Evolutionary conservation across 169 alveolate species (phyloP), one percentile per base, ranked within the genome.

Genomic region (Plasmodium adleri): DNA sequence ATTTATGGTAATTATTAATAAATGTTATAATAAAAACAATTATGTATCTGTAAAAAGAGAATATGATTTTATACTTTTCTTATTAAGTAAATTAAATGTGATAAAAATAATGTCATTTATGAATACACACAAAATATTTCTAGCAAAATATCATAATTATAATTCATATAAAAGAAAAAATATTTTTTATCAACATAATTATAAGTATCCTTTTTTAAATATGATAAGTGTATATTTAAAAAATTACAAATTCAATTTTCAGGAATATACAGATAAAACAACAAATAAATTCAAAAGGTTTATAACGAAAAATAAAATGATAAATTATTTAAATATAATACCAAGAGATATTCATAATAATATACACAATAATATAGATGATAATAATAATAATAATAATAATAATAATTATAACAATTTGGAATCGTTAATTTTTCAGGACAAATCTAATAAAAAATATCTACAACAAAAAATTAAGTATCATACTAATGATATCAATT

Each of bases 201-300:
- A 54, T 49, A 83, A 83, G 47, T 49, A 83, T 32, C 91, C 91
- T 6, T 83, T 83, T 83, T 68, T 83, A 72, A 83, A 83, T 70
- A 83, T 83, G 91, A 83, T 83, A 20, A 83, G 70, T 63, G 56
- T 10, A 17, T 59, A 83, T 72, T 68, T 83, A 62, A 72, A 49
- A n/a, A 83, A 83, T 83, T 56, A 13, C 8, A 83, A 83, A 83
- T 26, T 83, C n/a, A 39, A 60, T 1, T 20, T n/a, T 8, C 43
- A 83, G 63, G 59, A 49, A 26, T 32, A 28, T 49, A 68, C 75
- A 9, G 83, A 67, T 28, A 45, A 43, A 3, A 54, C 20, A 8
- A 45, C 43, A 10, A 12, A 60, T 20, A 12, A 26, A 43, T 78
- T 78, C 32, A 58, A 78, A 59, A 63, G 4, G 62, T 78, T 78